Conservation (phyloP, 2,329 filamentous ascomycete genomes). For the Tolypocladium album region DNA sequence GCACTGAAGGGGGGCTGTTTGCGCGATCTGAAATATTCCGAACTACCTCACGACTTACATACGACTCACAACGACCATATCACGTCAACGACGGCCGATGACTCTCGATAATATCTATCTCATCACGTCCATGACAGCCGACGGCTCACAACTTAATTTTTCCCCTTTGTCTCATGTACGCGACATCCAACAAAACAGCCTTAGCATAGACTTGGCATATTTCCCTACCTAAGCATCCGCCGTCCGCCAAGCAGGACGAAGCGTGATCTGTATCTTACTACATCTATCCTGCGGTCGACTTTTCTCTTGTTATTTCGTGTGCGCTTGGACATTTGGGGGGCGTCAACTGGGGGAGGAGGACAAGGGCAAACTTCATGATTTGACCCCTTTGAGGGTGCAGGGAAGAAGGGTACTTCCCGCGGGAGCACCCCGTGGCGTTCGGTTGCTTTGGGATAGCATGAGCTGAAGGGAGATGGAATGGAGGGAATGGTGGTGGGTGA, state of each 20-base stretch:
- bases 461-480: neutral
- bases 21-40: neutral
- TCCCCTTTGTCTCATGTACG: neutral
- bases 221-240: constrained; percentile 10
- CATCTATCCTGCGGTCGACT: constrained; percentile 10
- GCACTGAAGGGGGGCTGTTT: neutral
- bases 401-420: constrained; percentile 5
- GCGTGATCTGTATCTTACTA: constrained; percentile 15
- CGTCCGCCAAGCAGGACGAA: constrained; percentile 5
- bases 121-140: constrained; percentile 5
- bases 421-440: constrained; percentile 6
- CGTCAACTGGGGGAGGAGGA: constrained; percentile 12
- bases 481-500: neutral
- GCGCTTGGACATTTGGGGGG: constrained; percentile 14
- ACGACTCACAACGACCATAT: constrained; percentile 12
- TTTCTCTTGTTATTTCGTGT: constrained; percentile 9
- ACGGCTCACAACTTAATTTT: neutral
- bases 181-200: constrained; percentile 3
- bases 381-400: constrained; percentile 11
- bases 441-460: constrained; percentile 7
- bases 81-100: neutral
- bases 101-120: neutral
- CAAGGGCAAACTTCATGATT: constrained; percentile 10
- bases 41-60: constrained; percentile 5
- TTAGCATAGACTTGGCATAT: constrained; percentile 24